Evolutionary conservation across 2,329 filamentous ascomycete genomes (phyloP).

Genomic region (Alternaria hordeiaustralica): DNA sequence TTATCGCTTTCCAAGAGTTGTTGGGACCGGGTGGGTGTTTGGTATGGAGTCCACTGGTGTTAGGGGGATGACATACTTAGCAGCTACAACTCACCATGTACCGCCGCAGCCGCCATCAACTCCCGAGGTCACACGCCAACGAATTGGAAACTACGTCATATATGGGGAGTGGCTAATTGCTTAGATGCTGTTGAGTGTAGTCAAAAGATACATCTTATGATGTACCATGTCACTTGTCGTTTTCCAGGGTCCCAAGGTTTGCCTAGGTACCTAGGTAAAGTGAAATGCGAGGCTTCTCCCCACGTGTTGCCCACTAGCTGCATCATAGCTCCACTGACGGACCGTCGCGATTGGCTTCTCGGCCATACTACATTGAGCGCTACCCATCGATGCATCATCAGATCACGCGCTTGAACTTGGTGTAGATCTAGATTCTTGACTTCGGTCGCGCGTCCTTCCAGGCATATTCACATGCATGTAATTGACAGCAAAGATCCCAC

Average conservation of each 20-base stretch:
- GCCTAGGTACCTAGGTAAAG: background rate
- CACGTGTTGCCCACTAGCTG: slow-evolving; percentile 3
- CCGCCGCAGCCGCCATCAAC: background rate
- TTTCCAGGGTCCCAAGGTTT: background rate
- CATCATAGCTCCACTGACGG: background rate
- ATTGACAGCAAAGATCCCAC: background rate
- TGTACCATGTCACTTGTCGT: background rate
- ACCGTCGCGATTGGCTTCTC: slow-evolving; percentile 3
- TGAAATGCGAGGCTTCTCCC: background rate
- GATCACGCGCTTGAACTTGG: background rate
- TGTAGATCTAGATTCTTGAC: background rate
- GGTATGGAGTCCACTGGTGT: background rate
- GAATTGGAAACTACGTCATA: background rate
- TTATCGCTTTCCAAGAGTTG: background rate
- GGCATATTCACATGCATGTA: background rate
- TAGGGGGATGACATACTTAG: background rate
- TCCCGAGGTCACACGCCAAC: background rate
- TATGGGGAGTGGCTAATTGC: background rate
- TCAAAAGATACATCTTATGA: background rate
- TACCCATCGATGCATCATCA: background rate
- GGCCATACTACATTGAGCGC: background rate
- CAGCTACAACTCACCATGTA: background rate
- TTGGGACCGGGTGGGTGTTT: background rate
- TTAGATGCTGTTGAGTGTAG: background rate
- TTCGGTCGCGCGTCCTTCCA: background rate